A percentile compares a stretch with the other conserved stretches of the same genome.
Conservation (phyloP, 2,329 filamentous ascomycete genomes). For the Zymoseptoria pseudotritici region DNA sequence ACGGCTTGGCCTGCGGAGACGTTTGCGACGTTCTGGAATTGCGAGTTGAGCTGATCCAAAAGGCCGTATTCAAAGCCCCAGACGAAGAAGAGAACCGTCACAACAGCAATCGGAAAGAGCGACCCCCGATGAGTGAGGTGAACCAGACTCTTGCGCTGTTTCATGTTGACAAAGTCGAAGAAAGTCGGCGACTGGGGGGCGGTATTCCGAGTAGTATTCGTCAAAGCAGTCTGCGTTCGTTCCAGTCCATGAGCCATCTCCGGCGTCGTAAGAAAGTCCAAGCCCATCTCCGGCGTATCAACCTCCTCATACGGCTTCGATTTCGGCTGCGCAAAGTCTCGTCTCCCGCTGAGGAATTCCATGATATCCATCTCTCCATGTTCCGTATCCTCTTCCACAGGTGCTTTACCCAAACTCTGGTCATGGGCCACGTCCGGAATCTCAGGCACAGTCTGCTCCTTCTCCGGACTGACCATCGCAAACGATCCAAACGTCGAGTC, state of each 20-base stretch:
- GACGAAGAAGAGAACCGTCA: slow-evolving; percentile 75
- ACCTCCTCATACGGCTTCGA: not conserved
- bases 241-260: slow-evolving; percentile 29
- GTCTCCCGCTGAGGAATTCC: slow-evolving; percentile 41
- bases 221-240: slow-evolving; percentile 33
- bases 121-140: slow-evolving; percentile 57
- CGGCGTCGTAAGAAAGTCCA: slow-evolving; percentile 49
- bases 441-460: slow-evolving; percentile 5
- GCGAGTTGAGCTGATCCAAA: slow-evolving; percentile 70
- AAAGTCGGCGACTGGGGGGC: slow-evolving; percentile 43
- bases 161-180: slow-evolving; percentile 71
- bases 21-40: slow-evolving; percentile 55
- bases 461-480: slow-evolving; percentile 9
- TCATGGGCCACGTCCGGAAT: slow-evolving; percentile 17
- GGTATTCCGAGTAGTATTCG: slow-evolving; percentile 33
- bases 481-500: slow-evolving; percentile 26
- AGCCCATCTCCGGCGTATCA: slow-evolving; percentile 29
- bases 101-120: slow-evolving; percentile 63
- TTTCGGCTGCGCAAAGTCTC: not conserved
- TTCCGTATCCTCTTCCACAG: slow-evolving; percentile 1
- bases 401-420: slow-evolving; percentile 19
- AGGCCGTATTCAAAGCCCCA: slow-evolving; percentile 91
- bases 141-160: slow-evolving; percentile 62
- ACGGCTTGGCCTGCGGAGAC: slow-evolving; percentile 57
- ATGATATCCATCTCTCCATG: slow-evolving; percentile 36